Percentiles rank a stretch among this genome's conserved stretches.
Evolutionary conservation across 805 yeast species (phyloP).

Genomic region (Teunomyces barrocoloradensis): DNA sequence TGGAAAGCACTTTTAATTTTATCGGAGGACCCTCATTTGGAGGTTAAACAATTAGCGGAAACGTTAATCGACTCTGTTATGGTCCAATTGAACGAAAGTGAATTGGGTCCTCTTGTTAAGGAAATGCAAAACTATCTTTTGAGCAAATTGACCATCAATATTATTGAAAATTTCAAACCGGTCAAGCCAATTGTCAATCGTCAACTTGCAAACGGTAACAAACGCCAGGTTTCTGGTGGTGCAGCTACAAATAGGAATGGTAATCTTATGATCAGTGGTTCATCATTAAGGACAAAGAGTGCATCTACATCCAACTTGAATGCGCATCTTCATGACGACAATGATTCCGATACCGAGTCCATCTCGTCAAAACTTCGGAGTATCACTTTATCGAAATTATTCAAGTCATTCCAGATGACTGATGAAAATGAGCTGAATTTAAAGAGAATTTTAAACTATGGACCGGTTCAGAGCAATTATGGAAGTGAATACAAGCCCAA

Average conservation of each 20-base stretch:
- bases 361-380: conserved; percentile 32
- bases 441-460: conserved; percentile 34
- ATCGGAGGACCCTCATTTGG: conserved; percentile 85
- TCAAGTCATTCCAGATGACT: conserved; percentile 37
- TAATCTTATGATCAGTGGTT: conserved; percentile 28
- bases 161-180: conserved; percentile 40
- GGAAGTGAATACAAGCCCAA: conserved; percentile 51
- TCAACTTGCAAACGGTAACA: conserved; percentile 18
- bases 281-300: conserved; percentile 26
- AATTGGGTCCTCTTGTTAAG: conserved; percentile 58
- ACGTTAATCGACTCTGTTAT: conserved; percentile 72
- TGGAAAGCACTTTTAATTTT: conserved; percentile 83
- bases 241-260: conserved; percentile 20
- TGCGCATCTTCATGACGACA: conserved; percentile 9
- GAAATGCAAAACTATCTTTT: conserved; percentile 65
- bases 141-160: conserved; percentile 45
- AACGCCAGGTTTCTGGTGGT: conserved; percentile 24
- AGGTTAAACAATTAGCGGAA: conserved; percentile 71
- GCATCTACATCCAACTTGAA: conserved; percentile 22
- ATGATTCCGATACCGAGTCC: conserved; percentile 26
- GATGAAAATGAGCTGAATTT: conserved; percentile 40
- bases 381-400: conserved; percentile 32
- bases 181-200: conserved; percentile 36
- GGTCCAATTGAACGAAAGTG: conserved; percentile 60
- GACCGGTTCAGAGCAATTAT: conserved; percentile 35